Base-by-base conservation (phyloP, 345 rosid species). In the Eucalyptus pauciflora region DNA sequence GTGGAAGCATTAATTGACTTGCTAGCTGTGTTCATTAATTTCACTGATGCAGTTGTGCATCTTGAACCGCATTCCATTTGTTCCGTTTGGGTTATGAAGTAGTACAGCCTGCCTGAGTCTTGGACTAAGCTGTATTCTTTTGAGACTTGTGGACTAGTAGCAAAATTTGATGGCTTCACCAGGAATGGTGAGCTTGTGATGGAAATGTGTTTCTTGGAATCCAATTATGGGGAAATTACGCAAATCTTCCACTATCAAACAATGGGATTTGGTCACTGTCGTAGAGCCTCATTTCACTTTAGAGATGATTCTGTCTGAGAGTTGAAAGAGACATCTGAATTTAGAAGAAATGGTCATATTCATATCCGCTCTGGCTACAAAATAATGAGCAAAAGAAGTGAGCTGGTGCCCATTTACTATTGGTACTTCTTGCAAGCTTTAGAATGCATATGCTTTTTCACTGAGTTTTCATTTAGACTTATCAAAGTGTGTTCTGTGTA, bases 31-130 rank as follows among this genome's bases (percentile, higher is more conserved):
- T 67, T 7, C 22, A 8, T 31, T 8, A 31, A 2, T 67, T 3
- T 8, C 18, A 15, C 3, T 4, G 3, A 31, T 3, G 6, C 80
- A 16, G 6, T 17, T 69, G 24, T 1, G 10, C 2, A 31, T 31
- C 80, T 11, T 16, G 24, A 69, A 8, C 5, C 5, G 7, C 3
- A 69, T 69, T 17, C 24, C 45, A 10, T 8, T 69, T 33, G 43
- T 69, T 69, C 80, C 4, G 80, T 31, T 33, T 69, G 24, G 80
- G 79, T 69, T 8, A 9, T 69, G 43, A 33, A 6, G 10, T 43
- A 31, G 3, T 69, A 69, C 2, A 6, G 80, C 43, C 3, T 8
- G 13, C 24, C 43, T 8, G 80, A 69, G 13, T 9, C 43, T 16
- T 31, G 22, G 80, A 69, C 7, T 31, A 69, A 69, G 43, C 79